phyloP scores from a whole-genome alignment of 1,284 basidiomycete genomes.

The Singerocomus rubriflavus region DNA sequence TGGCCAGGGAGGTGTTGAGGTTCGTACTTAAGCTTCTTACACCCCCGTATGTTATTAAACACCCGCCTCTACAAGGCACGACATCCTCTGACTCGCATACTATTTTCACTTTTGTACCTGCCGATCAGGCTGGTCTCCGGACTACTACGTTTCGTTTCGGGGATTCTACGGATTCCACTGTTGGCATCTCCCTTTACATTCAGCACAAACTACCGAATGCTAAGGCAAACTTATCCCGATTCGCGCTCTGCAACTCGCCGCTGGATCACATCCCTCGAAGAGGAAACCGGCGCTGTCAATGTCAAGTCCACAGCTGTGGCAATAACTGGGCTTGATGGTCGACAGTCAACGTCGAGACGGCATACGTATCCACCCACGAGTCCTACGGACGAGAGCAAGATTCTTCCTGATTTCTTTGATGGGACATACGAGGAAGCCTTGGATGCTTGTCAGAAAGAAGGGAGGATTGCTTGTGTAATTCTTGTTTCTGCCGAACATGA shows the following conservation, averaged over 20 bases:
- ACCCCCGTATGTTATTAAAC: background rate
- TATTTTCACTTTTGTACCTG: conserved; percentile 39
- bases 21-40: conserved; percentile 1
- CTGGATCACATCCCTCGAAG: conserved; percentile 75
- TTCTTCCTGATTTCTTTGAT: conserved; percentile 77
- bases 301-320: conserved; percentile 38
- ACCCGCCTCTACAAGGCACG: background rate
- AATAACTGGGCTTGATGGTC: conserved; percentile 38
- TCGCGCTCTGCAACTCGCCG: conserved; percentile 57
- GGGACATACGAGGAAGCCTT: conserved; percentile 85
- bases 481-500: conserved; percentile 92
- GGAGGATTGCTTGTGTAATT: conserved; percentile 75
- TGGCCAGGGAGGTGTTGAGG: conserved; percentile 33
- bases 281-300: conserved; percentile 72
- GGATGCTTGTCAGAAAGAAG: conserved; percentile 65
- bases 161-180: conserved; percentile 50
- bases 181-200: conserved; percentile 42
- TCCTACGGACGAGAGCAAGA: conserved; percentile 39
- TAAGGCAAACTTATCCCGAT: conserved; percentile 35
- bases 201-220: conserved; percentile 42
- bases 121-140: conserved; percentile 49
- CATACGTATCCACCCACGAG: conserved; percentile 26
- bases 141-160: conserved; percentile 53
- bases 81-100: conserved; percentile 11
- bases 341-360: conserved; percentile 24